Percentiles rank a stretch among this genome's conserved stretches.
These are phyloP conservation scores for Neophaeococcomyces aloes DNA, from an alignment of 2,329 filamentous ascomycete genomes.

Conservation along the genomic window DNA sequence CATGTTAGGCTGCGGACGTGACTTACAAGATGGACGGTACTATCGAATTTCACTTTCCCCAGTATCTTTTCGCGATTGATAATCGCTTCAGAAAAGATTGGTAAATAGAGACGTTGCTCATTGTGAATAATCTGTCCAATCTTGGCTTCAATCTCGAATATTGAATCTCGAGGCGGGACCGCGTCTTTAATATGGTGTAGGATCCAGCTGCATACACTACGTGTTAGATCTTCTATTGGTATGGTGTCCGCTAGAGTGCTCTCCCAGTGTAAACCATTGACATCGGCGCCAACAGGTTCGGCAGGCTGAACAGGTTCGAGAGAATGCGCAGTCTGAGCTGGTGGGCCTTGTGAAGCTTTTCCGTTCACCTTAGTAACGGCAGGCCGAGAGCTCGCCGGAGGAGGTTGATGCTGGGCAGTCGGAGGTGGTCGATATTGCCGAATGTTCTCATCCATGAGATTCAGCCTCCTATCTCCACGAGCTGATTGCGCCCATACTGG, in stretches of 20 bases:
- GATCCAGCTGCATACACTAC: slow-evolving; percentile 68
- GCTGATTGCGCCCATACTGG: slow-evolving; percentile 42
- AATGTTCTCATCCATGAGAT: slow-evolving; percentile 11
- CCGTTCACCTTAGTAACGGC: no score
- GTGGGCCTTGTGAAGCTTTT: no score
- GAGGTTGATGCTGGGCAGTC: slow-evolving; percentile 17
- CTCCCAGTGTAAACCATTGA: slow-evolving; percentile 32
- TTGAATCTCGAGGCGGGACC: slow-evolving; percentile 45
- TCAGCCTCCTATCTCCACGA: slow-evolving; percentile 21
- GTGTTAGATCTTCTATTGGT: slow-evolving; percentile 65
- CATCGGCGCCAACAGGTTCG: no score
- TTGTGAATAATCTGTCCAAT: slow-evolving; percentile 69
- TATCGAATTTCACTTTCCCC: slow-evolving; percentile 61
- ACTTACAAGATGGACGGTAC: slow-evolving; percentile 78
- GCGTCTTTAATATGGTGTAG: slow-evolving; percentile 53
- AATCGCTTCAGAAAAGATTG: slow-evolving; percentile 60
- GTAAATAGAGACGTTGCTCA: slow-evolving; percentile 56
- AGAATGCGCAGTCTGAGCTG: no score
- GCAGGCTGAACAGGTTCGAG: no score
- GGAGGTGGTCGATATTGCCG: slow-evolving; percentile 19
- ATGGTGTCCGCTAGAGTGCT: slow-evolving; percentile 57
- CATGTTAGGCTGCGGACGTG: neutral
- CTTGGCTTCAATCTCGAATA: slow-evolving; percentile 91
- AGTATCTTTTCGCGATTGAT: slow-evolving; percentile 46
- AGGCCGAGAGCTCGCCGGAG: no score